phyloP scores from a whole-genome alignment of 805 yeast species.

The Helenozyma baotianmanensis region DNA sequence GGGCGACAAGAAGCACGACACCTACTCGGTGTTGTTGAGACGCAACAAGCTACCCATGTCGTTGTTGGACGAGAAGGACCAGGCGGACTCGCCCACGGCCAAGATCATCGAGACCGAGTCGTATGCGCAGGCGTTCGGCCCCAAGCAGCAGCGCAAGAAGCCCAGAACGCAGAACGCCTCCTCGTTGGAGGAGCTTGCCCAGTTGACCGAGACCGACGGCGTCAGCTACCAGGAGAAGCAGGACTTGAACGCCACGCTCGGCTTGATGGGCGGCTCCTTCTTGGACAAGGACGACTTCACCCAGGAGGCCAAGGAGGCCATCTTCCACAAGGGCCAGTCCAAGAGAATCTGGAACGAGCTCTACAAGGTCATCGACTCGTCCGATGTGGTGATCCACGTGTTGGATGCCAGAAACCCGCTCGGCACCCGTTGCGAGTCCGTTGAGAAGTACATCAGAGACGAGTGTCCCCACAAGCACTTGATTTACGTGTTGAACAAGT shows the following conservation, averaged over 20 bases:
- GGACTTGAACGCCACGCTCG: slow-evolving; percentile 70
- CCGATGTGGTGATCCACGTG: slow-evolving; percentile 95
- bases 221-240: slow-evolving; percentile 66
- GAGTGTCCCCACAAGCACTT: slow-evolving; percentile 97
- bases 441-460: slow-evolving; percentile 85
- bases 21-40: slow-evolving; percentile 79
- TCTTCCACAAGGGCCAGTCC: slow-evolving; percentile 95
- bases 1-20: slow-evolving; percentile 76
- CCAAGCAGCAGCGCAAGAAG: slow-evolving; percentile 89
- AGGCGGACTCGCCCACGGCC: slow-evolving; percentile 70
- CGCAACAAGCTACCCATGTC: slow-evolving; percentile 96
- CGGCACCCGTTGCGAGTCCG: slow-evolving; percentile 92
- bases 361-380: slow-evolving; percentile 94
- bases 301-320: slow-evolving; percentile 89
- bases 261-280: slow-evolving; percentile 67
- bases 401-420: slow-evolving; percentile 96
- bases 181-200: slow-evolving; percentile 73
- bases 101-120: slow-evolving; percentile 87
- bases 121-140: slow-evolving; percentile 80
- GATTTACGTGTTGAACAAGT: slow-evolving; percentile 90
- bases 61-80: slow-evolving; percentile 78
- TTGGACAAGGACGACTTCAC: slow-evolving; percentile 74
- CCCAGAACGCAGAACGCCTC: slow-evolving; percentile 74
- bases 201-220: slow-evolving; percentile 51
- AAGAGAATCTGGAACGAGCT: slow-evolving; percentile 98